Percentiles rank a stretch among this genome's conserved stretches.
Conservation (phyloP, 331 rosid genomes). For the Pyracantha coccinea region DNA sequence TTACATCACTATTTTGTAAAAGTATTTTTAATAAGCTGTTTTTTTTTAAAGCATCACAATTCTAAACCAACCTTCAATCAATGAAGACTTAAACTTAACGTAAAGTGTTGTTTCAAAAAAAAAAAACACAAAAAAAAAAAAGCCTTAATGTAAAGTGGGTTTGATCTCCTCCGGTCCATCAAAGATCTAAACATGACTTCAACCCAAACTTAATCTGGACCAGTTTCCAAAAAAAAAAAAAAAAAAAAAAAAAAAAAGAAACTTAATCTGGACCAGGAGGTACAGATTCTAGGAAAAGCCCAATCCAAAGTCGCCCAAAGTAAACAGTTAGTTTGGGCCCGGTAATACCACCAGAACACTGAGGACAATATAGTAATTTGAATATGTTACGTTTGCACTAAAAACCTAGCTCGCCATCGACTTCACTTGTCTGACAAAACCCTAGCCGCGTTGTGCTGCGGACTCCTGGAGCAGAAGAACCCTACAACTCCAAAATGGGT, state of each 20-base stretch:
- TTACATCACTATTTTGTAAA: too few relatives aligned
- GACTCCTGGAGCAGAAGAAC: neutral
- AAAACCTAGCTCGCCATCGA: neutral
- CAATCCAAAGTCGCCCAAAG: neutral
- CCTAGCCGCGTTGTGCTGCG: slow-evolving; percentile 8
- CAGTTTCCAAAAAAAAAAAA: too few relatives aligned
- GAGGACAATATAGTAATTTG: slow-evolving; percentile 4
- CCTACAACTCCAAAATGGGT: slow-evolving; percentile 40
- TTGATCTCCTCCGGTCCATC: too few relatives aligned
- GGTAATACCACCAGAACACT: neutral
- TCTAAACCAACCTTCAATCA: too few relatives aligned
- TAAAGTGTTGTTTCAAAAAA: too few relatives aligned
- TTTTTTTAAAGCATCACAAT: too few relatives aligned
- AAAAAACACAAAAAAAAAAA: too few relatives aligned
- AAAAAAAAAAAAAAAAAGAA: too few relatives aligned
- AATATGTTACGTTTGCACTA: neutral
- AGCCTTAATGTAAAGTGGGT: too few relatives aligned
- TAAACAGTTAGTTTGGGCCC: neutral
- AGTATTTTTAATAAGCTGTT: rapidly evolving
- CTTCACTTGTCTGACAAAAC: neutral
- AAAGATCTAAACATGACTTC: neutral
- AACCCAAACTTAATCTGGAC: neutral
- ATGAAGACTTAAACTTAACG: too few relatives aligned
- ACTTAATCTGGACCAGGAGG: neutral
- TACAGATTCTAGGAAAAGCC: neutral